These are phyloP conservation scores for Circinella minor DNA, from an alignment of 371 early-diverging fungal species.

Conservation along the genomic window DNA sequence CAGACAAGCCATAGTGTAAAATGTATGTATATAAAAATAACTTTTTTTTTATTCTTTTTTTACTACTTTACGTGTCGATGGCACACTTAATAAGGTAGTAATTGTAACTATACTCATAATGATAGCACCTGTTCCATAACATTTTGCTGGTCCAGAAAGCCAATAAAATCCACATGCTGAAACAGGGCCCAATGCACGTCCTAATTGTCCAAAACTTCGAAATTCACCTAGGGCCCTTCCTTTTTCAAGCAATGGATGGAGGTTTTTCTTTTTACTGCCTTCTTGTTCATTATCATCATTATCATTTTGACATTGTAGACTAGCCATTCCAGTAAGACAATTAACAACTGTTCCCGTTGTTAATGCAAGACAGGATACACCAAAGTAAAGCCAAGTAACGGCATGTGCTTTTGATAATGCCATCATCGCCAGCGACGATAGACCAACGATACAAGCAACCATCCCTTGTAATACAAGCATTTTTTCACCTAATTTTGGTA, in stretches of 20 bases:
- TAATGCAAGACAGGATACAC: constrained; percentile 82
- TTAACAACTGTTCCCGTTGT: constrained; percentile 95
- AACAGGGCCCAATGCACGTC: constrained; percentile 90
- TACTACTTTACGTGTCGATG: constrained; percentile 13
- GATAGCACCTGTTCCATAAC: constrained; percentile 52
- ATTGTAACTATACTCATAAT: constrained; percentile 32
- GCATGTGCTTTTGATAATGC: constrained; percentile 12
- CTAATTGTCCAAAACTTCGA: constrained; percentile 91
- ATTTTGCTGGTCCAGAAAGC: constrained; percentile 74
- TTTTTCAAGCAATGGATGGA: constrained; percentile 41
- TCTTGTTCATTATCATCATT: constrained; percentile 29
- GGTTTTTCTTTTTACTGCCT: constrained; percentile 20
- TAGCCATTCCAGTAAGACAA: constrained; percentile 83
- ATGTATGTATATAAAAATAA: not conserved
- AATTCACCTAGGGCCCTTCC: constrained; percentile 88
- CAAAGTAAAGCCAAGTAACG: constrained; percentile 36
- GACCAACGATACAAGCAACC: constrained; percentile 68
- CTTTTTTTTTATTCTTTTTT: not conserved
- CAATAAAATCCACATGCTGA: constrained; percentile 89
- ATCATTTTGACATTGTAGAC: constrained; percentile 56
- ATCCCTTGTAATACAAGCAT: constrained; percentile 82
- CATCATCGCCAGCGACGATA: constrained; percentile 62
- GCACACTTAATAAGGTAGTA: not conserved
- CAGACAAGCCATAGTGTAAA: too few relatives aligned
- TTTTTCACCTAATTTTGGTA: constrained; percentile 73